Evolutionary conservation across 257 asterid genomes (phyloP), one percentile per base, ranked within the genome.

Genomic region (Forsythia suspensa): DNA sequence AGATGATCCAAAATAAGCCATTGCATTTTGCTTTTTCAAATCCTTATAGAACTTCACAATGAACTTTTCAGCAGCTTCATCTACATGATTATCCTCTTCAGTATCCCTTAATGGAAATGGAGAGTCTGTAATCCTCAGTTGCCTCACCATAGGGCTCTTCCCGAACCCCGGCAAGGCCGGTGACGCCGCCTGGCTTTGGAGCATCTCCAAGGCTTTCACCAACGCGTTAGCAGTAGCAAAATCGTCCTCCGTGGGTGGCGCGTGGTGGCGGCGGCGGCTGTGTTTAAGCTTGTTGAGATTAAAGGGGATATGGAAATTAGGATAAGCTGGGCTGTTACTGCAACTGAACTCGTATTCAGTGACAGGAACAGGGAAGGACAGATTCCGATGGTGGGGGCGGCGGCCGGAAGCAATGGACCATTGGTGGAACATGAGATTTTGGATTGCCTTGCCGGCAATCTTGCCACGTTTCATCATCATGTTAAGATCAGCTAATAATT

Each of bases 321-420:
- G 85, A 68, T 67, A 71, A 5, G 90, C 91, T 0, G 97, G 98
- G 83, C 90, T 92, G 89, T 81, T 84, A 43, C 93, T 84, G 93
- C 97, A 94, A 86, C 97, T 94, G 87, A 90, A 92, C 83, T 94
- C 98, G 80, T 92, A 90, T 16, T 92, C 94, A 39, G 83, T 70
- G 41, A 73, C 34, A 3, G 86, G 80, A 34, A 73, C 29, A 4
- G 86, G 81, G 80, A 76, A 79, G 4, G 80, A 71, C 42, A 69
- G 67, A 8, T 65, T 85, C 9, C 73, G 69, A 38, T 76, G 73
- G 24, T 67, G 61, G 12, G 81, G 13, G 75, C 79, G 86, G 81
- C 76, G 80, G 84, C 12, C 3, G 80, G 85, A 76, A 44, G 86
- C 67, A 68, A 87, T 67, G 52, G 83, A 57, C 85, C 77, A 38